Percentiles rank a stretch among this genome's conserved stretches.
phyloP scores from a whole-genome alignment of 345 rosid species.

The Raphanus sativus region DNA sequence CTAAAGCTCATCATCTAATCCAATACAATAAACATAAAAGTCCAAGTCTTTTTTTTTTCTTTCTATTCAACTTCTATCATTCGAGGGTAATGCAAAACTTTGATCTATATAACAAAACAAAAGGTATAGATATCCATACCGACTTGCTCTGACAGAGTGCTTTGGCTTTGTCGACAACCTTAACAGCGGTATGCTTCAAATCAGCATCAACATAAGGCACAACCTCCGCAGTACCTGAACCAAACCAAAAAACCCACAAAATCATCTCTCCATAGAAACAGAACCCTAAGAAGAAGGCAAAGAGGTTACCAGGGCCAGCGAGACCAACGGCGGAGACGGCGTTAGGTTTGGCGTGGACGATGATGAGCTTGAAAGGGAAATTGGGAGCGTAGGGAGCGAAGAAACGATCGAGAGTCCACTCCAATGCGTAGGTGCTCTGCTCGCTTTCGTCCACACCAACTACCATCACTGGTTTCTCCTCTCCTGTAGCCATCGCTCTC shows the following conservation, averaged over 20 bases:
- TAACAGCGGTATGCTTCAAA: slow-evolving; percentile 68
- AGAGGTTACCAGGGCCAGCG: slow-evolving; percentile 70
- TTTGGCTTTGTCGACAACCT: slow-evolving; percentile 68
- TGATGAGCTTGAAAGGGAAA: slow-evolving; percentile 66
- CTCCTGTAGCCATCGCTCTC: slow-evolving; percentile 45
- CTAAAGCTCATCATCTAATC: not conserved
- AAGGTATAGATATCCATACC: slow-evolving; percentile 38
- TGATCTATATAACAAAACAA: too few relatives aligned
- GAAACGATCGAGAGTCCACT: slow-evolving; percentile 86
- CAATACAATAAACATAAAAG: not conserved
- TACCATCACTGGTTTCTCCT: slow-evolving; percentile 55
- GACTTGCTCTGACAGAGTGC: slow-evolving; percentile 51
- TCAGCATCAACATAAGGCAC: slow-evolving; percentile 67
- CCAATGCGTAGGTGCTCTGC: slow-evolving; percentile 71
- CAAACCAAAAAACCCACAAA: not conserved
- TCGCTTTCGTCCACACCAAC: slow-evolving; percentile 70
- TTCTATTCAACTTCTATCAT: too few relatives aligned
- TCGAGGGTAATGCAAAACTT: too few relatives aligned
- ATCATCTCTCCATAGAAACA: not conserved
- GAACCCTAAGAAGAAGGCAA: not conserved
- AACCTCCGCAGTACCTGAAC: slow-evolving; percentile 71
- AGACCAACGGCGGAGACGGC: slow-evolving; percentile 59
- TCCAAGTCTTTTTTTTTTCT: not conserved
- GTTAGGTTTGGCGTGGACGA: slow-evolving; percentile 80
- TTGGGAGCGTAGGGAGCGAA: slow-evolving; percentile 54